These are phyloP conservation scores for Acanthamoeba culbertsoni DNA, from an alignment of 208 protist genomes.

Conservation along the genomic window DNA sequence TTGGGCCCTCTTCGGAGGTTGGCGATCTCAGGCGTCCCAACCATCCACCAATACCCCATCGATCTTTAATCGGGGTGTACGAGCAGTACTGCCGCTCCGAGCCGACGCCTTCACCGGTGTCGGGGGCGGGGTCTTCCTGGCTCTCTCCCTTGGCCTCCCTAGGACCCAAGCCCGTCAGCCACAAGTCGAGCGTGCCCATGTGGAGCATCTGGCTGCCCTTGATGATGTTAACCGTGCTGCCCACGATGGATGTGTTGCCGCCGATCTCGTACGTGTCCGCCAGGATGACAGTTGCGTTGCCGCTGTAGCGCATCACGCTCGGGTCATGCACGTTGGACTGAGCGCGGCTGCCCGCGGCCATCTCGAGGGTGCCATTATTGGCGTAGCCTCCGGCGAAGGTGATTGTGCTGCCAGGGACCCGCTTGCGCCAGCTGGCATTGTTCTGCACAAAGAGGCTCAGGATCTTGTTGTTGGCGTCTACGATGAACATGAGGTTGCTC, in stretches of 20 bases:
- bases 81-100: no score
- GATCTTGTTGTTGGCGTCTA: background rate
- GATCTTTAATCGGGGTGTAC: no score
- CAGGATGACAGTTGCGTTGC: background rate
- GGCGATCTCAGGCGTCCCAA: no score
- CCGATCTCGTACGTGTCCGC: background rate
- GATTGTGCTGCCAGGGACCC: background rate
- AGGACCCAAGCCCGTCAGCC: no score
- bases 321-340: background rate
- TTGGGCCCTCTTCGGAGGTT: no score
- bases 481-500: background rate
- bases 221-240: constrained; percentile 49
- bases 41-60: no score
- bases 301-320: constrained; percentile 30
- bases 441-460: constrained; percentile 33
- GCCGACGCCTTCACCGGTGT: no score
- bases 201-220: constrained; percentile 30
- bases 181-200: constrained; percentile 55
- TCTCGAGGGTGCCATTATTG: constrained; percentile 36
- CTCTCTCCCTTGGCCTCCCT: no score
- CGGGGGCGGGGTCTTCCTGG: no score
- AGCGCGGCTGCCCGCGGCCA: background rate
- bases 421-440: constrained; percentile 35
- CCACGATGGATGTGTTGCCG: constrained; percentile 45
- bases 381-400: constrained; percentile 47